phyloP scores from a whole-genome alignment of 176 grass and related monocot genomes.

The Tuctoria greenei region DNA sequence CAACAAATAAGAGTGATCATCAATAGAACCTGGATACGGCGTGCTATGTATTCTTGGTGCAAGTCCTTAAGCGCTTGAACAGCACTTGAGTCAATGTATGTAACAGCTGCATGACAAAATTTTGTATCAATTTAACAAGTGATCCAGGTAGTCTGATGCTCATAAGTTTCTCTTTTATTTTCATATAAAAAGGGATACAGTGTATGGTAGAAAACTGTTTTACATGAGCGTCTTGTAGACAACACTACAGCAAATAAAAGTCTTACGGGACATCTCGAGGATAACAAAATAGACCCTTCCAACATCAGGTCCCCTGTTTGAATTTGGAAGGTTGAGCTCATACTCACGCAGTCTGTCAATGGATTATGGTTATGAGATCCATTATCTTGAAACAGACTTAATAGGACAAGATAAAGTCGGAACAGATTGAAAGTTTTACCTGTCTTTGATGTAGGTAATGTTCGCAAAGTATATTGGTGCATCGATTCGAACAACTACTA shows the following conservation, averaged over 20 bases:
- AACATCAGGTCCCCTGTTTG: constrained; percentile 69
- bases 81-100: constrained; percentile 90
- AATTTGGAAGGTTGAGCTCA: constrained; percentile 70
- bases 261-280: constrained; percentile 96
- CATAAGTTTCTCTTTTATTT: not conserved
- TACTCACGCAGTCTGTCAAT: constrained; percentile 83
- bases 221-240: not conserved
- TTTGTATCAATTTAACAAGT: constrained; percentile 26
- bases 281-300: constrained; percentile 86
- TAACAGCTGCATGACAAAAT: constrained; percentile 64
- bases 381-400: constrained; percentile 22
- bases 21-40: constrained; percentile 68
- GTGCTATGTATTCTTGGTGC: constrained; percentile 78
- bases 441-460: constrained; percentile 94
- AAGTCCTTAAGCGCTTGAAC: constrained; percentile 96
- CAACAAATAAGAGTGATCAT: not conserved
- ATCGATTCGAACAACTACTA: constrained; percentile 91
- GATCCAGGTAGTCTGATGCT: not conserved
- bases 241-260: not conserved
- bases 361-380: not conserved
- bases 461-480: constrained; percentile 98
- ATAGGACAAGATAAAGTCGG: not conserved
- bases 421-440: constrained; percentile 44
- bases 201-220: not conserved
- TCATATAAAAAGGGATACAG: not conserved